Percentiles rank a stretch among this genome's conserved stretches.
Conservation (phyloP, 2,329 filamentous ascomycete species). For the Phaeophleospora eucalypticola region DNA sequence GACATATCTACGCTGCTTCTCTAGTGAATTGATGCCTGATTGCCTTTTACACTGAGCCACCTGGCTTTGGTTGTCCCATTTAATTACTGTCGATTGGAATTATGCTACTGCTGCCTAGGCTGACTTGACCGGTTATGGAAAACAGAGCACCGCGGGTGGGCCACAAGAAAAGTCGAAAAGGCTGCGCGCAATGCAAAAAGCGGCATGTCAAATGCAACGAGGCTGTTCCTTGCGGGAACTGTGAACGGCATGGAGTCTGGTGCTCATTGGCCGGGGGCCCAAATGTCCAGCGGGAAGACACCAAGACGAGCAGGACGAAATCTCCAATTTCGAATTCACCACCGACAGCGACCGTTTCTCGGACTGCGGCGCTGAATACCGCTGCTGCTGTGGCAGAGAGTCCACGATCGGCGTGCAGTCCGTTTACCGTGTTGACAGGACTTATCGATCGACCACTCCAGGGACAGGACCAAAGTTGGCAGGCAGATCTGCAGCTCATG, state of each 20-base stretch:
- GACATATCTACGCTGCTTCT: too few species aligned
- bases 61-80: too few species aligned
- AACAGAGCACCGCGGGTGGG: conserved; percentile 30
- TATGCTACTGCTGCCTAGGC: neutral
- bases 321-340: conserved; percentile 21
- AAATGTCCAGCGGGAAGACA: conserved; percentile 27
- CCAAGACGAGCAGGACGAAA: conserved; percentile 18
- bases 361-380: conserved; percentile 16
- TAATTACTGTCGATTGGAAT: neutral
- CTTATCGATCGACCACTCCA: conserved; percentile 23
- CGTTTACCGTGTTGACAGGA: conserved; percentile 24
- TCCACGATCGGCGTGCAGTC: conserved; percentile 12
- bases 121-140: conserved; percentile 12
- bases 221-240: conserved; percentile 30
- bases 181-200: conserved; percentile 32
- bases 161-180: conserved; percentile 28
- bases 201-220: conserved; percentile 34
- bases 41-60: too few species aligned
- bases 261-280: conserved; percentile 32
- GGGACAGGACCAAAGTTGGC: conserved; percentile 23
- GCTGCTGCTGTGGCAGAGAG: too few species aligned
- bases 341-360: neutral
- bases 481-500: conserved; percentile 30
- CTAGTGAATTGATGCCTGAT: too few species aligned
- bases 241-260: conserved; percentile 27